Conservation (phyloP, 257 asterid genomes). For the Paulownia fortunei region DNA sequence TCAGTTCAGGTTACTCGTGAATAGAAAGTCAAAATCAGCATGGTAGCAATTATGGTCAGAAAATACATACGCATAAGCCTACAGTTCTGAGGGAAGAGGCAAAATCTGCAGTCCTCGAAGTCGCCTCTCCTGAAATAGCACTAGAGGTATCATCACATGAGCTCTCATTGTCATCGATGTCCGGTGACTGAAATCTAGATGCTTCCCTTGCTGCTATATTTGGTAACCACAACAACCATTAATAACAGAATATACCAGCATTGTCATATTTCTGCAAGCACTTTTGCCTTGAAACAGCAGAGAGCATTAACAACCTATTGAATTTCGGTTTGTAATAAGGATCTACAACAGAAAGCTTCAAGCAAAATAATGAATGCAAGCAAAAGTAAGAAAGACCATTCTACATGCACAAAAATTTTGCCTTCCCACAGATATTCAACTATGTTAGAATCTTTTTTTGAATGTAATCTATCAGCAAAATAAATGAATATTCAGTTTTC, state of each 20-base stretch:
- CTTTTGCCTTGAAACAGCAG: constrained; percentile 14
- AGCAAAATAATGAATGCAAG: constrained; percentile 11
- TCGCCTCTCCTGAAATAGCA: constrained; percentile 45
- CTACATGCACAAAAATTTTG: background rate
- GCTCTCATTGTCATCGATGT: constrained; percentile 29
- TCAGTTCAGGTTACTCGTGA: constrained; percentile 48
- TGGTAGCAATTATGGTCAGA: constrained; percentile 10
- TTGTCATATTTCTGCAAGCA: constrained; percentile 1
- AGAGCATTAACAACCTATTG: background rate
- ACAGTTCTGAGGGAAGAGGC: constrained; percentile 77
- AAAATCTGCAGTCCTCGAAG: constrained; percentile 46
- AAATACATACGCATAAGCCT: constrained; percentile 77
- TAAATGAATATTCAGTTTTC: background rate
- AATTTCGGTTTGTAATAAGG: constrained; percentile 4
- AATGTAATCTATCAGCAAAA: constrained; percentile 3
- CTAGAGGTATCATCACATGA: constrained; percentile 44
- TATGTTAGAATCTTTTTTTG: background rate
- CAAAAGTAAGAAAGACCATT: background rate
- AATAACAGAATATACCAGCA: constrained; percentile 17
- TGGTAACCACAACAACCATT: constrained; percentile 29
- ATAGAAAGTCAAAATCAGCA: constrained; percentile 13
- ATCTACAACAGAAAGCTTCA: background rate
- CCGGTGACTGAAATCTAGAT: constrained; percentile 43
- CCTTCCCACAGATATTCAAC: background rate
- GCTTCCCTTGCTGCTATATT: constrained; percentile 51